phyloP scores from a whole-genome alignment of 2,329 filamentous ascomycete species.

The Apiospora aurea region DNA sequence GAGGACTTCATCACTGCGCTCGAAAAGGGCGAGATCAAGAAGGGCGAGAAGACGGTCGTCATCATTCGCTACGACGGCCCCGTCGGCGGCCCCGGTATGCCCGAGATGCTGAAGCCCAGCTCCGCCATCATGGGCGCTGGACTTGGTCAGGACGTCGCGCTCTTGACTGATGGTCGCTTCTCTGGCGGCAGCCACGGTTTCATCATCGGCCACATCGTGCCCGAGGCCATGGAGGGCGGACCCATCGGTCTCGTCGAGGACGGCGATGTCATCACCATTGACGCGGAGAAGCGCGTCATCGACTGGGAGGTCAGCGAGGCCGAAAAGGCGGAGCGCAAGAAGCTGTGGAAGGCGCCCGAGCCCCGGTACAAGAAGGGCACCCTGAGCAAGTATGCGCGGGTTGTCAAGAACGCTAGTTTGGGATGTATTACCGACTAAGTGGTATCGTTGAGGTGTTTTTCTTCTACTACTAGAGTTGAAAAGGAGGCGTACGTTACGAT shows the following conservation, averaged over 20 bases:
- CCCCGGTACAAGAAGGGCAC: slow-evolving; percentile 68
- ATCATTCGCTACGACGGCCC: slow-evolving; percentile 94
- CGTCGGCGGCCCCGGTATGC: slow-evolving; percentile 93
- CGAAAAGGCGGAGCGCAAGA: slow-evolving; percentile 65
- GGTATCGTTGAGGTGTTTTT: neutral
- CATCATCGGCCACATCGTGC: slow-evolving; percentile 86
- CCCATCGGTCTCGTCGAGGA: slow-evolving; percentile 85
- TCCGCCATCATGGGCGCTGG: slow-evolving; percentile 92
- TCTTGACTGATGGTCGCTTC: slow-evolving; percentile 79
- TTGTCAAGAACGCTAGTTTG: slow-evolving; percentile 66
- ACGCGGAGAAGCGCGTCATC: slow-evolving; percentile 76
- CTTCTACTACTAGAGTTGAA: neutral
- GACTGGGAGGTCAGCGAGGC: slow-evolving; percentile 72
- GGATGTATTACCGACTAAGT: slow-evolving; percentile 60
- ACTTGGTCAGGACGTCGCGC: slow-evolving; percentile 76
- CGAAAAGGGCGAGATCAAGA: slow-evolving; percentile 78
- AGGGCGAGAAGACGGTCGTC: slow-evolving; percentile 86
- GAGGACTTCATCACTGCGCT: slow-evolving; percentile 80
- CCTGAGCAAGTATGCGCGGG: slow-evolving; percentile 71
- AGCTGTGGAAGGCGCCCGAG: slow-evolving; percentile 68
- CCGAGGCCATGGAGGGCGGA: slow-evolving; percentile 85
- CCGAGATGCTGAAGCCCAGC: slow-evolving; percentile 92
- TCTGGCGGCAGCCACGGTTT: slow-evolving; percentile 86
- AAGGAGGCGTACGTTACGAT: neutral
- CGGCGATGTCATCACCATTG: slow-evolving; percentile 82